Evolutionary conservation across 1,284 basidiomycete species (phyloP), one percentile per base, ranked within the genome.

Genomic region (Sporisorium graminicola): DNA sequence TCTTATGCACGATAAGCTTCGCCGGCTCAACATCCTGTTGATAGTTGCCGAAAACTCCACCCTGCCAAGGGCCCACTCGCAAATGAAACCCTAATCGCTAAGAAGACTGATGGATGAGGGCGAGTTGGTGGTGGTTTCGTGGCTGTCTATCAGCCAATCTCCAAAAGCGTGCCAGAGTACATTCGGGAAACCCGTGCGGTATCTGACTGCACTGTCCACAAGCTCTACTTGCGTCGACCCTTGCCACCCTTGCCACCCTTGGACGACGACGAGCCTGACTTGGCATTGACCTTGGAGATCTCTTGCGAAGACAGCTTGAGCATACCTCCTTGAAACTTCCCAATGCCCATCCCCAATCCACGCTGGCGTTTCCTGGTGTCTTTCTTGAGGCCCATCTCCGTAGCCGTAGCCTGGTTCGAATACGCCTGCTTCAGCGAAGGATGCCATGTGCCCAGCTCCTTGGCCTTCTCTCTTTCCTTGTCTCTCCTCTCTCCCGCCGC

Each of bases 401-500:
- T 76, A 2, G 75, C 73, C 14, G 79, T 78, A 1, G 74, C 77
- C 33, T 76, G 75, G 49, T 54, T 75, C 29, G 65, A 43, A 27
- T 69, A 77, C 7, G 65, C 54, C 43, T 81, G 66, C 65, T 80
- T 80, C n/a, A 78, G 50, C 22, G 59, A 66, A 4, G 78, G 78
- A 65, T 82, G 80, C 74, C 80, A 82, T 18, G 80, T 74, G 2
- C 83, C 83, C n/a, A 85, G 54, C 65, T 85, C 83, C 49, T 79
- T 81, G 22, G 78, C 77, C 50, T 73, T 77, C 27, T 81, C 81
- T 27, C 82, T 55, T 47, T 84, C 79, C 65, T 81, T 81, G 20
- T 78, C 82, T 12, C 78, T 73, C 27, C 79, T 65, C 56, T 81
- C 78, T 5, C 77, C 78, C 0, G 79, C 80, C 37, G 79, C 81